Evolutionary conservation across 768 basidiomycete genomes (phyloP), one percentile per base, ranked within the genome.

Genomic region (Panellus pusillus): DNA sequence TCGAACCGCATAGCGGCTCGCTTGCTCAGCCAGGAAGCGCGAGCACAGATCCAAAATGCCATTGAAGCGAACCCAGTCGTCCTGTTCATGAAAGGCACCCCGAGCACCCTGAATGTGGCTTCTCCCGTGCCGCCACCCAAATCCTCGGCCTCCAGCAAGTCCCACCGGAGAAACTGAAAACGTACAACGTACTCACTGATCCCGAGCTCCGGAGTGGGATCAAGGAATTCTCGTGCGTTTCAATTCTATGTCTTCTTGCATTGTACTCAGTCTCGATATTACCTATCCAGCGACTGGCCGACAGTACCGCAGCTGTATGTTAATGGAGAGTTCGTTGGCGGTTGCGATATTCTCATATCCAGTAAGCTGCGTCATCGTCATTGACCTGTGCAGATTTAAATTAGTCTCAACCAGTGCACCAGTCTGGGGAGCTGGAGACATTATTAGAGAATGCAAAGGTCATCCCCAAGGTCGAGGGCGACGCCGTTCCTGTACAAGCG

Each of bases 41-140:
- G 87, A 18, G 61, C 76, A 11, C 72, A 79, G 62, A 82, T 92
- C n/a, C 80, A 89, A 66, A 69, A 82, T 61, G 93, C 94, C 2
- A 80, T 98, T 24, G 71, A 78, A 8, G 73, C 79, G 1, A 82
- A 81, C 40, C 94, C 94, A 0, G 80, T 98, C 6, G 97, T 99
- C 1, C 75, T 98, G 5, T 98, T 99, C 76, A 98, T 99, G 96
- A 99, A 99, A 68, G 97, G 97, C 9, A 93, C 89, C 93, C 91
- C 0, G 78, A 84, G 19, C 67, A 76, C 6, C 96, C 96, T 2
- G 86, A 93, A 63, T 98, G 96, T 57, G 96, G 96, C 12, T 99
- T 98, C 80, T 97, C 94, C 15, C 82, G 96, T 46, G 96, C 96
- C 0, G 93, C 89, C 0, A 81, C 93, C 28, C 95, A 98, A 68